Evolutionary conservation across 495 filamentous ascomycete genomes (phyloP).

Genomic region (Parmelia sp.): DNA sequence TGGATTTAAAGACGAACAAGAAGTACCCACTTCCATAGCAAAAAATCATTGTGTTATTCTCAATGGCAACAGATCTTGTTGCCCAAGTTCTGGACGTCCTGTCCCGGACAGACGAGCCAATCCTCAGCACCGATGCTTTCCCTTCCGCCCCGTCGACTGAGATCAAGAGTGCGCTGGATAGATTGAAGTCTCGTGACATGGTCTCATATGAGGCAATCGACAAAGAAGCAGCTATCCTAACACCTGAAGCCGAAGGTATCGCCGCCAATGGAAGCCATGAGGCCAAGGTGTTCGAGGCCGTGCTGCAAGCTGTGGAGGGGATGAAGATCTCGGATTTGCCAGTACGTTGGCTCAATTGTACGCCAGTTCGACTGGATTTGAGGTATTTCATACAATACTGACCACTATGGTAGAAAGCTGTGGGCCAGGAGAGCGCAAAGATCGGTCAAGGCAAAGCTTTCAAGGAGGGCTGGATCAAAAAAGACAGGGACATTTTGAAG

Average conservation of each 20-base stretch:
- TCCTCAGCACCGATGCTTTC: constrained; percentile 72
- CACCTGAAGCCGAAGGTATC: constrained; percentile 71
- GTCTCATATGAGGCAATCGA: constrained; percentile 77
- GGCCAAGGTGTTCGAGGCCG: constrained; percentile 85
- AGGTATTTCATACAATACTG: neutral
- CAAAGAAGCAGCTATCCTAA: constrained; percentile 68
- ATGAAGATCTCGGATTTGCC: constrained; percentile 72
- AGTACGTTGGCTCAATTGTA: constrained; percentile 33
- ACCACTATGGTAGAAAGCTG: constrained; percentile 45
- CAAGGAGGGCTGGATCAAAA: constrained; percentile 93
- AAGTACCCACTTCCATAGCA: neutral
- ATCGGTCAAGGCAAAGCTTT: constrained; percentile 94
- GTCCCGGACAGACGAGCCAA: constrained; percentile 53
- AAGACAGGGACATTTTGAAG: constrained; percentile 63
- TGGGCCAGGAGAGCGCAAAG: constrained; percentile 78
- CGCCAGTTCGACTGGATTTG: constrained; percentile 23
- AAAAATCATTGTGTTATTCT: neutral
- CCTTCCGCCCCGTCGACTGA: constrained; percentile 60
- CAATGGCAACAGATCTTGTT: constrained; percentile 12
- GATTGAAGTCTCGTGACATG: constrained; percentile 78
- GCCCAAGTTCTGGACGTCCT: constrained; percentile 58
- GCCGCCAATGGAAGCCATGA: constrained; percentile 85
- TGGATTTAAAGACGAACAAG: neutral
- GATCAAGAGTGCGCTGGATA: constrained; percentile 81
- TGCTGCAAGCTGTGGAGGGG: constrained; percentile 68